Percentiles rank a stretch among this genome's conserved stretches.
phyloP scores from a whole-genome alignment of 805 yeast genomes.

The Kuraishia hungarica region DNA sequence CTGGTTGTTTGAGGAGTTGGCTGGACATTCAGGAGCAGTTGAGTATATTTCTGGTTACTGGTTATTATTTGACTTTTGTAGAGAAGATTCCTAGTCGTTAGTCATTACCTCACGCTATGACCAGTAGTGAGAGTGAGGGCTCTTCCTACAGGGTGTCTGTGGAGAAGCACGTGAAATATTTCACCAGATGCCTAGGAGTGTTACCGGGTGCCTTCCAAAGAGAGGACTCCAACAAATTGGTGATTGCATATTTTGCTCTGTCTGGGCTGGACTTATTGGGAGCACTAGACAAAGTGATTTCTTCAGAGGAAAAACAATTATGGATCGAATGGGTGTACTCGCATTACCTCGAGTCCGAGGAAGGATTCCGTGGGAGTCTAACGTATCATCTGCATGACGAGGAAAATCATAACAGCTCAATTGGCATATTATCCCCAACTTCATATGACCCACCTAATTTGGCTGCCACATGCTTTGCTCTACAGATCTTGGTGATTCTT shows the following conservation, averaged over 20 bases:
- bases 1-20: too few species aligned
- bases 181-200: constrained; percentile 19
- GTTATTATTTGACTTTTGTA: too few species aligned
- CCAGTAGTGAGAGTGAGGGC: background rate
- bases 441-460: constrained; percentile 55
- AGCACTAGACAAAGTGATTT: constrained; percentile 17
- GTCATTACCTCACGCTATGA: background rate
- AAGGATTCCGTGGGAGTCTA: constrained; percentile 53
- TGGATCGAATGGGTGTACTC: constrained; percentile 35
- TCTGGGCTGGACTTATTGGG: constrained; percentile 45
- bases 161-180: constrained; percentile 19
- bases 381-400: constrained; percentile 26
- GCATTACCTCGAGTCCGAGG: constrained; percentile 30
- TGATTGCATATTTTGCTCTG: constrained; percentile 64
- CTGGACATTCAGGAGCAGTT: too few species aligned
- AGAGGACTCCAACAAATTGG: constrained; percentile 62
- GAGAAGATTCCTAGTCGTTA: too few species aligned
- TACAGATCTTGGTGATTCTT: constrained; percentile 46
- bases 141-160: background rate
- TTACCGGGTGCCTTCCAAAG: constrained; percentile 42
- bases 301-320: constrained; percentile 15
- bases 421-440: constrained; percentile 6
- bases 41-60: too few species aligned
- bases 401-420: background rate
- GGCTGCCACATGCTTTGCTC: constrained; percentile 71